Evolutionary conservation across 148 eudicot genomes (phyloP).

Genomic region (Rhododendron henanense): DNA sequence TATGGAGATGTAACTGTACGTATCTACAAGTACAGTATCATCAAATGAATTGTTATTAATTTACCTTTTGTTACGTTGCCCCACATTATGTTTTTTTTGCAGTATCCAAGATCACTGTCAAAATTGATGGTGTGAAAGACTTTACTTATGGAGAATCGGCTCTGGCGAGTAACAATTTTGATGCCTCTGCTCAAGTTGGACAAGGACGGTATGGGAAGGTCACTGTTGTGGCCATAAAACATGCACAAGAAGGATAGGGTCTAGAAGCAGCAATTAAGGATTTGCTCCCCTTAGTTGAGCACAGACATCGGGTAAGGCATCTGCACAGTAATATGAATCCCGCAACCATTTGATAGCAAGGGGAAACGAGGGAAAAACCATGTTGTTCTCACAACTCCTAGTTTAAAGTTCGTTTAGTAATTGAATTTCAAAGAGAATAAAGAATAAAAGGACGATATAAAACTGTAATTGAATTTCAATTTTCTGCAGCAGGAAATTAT

Average conservation of each 20-base stretch:
- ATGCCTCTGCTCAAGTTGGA: slow-evolving; percentile 60
- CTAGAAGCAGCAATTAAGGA: too few relatives aligned
- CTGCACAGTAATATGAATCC: too few relatives aligned
- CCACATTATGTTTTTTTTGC: slow-evolving; percentile 15
- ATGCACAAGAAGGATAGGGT: slow-evolving; percentile 66
- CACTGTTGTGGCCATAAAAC: slow-evolving; percentile 70
- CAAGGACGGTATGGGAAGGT: slow-evolving; percentile 95
- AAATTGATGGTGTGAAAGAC: slow-evolving; percentile 72
- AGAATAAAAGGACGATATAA: too few relatives aligned
- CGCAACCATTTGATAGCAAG: too few relatives aligned
- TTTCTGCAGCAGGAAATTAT: too few relatives aligned
- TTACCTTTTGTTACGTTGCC: neutral
- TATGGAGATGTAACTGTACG: neutral
- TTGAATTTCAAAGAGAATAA: too few relatives aligned
- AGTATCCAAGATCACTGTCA: slow-evolving; percentile 60
- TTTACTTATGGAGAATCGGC: slow-evolving; percentile 65
- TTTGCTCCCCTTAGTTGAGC: too few relatives aligned
- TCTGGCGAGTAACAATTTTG: slow-evolving; percentile 54
- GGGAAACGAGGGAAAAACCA: too few relatives aligned
- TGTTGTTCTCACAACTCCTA: too few relatives aligned
- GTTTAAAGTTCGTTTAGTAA: too few relatives aligned
- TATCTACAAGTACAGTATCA: neutral
- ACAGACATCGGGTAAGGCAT: too few relatives aligned
- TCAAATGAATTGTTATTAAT: neutral
- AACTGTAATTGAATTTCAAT: too few relatives aligned